phyloP scores from a whole-genome alignment of 2,329 filamentous ascomycete species.

The Trichoderma aggressivum region DNA sequence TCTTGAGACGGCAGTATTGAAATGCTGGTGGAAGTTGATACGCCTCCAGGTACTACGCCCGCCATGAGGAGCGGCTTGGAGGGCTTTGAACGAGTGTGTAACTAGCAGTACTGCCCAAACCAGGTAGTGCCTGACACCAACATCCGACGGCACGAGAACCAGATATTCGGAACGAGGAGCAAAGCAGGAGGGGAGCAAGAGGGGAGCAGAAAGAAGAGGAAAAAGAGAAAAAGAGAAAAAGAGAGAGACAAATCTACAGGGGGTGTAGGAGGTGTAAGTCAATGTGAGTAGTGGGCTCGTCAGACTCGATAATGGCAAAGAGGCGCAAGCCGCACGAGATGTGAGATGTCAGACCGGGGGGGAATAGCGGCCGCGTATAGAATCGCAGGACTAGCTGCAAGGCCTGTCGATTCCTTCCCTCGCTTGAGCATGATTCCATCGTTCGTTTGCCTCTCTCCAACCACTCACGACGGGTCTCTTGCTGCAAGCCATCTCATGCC shows the following conservation, averaged over 20 bases:
- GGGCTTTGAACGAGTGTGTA: background rate
- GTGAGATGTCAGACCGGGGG: constrained; percentile 8
- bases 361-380: background rate
- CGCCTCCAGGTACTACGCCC: background rate
- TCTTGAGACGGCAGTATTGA: background rate
- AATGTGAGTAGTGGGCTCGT: background rate
- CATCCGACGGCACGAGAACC: background rate
- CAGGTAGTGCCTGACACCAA: background rate
- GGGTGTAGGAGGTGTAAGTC: constrained; percentile 11
- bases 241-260: background rate
- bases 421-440: background rate
- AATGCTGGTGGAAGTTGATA: background rate
- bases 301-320: constrained; percentile 4
- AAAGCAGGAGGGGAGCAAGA: background rate
- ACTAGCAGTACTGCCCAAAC: background rate
- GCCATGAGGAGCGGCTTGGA: background rate
- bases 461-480: background rate
- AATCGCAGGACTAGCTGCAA: background rate
- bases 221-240: background rate
- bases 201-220: background rate
- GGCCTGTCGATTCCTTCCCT: background rate
- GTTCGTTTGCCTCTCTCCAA: background rate
- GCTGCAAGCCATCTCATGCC: background rate
- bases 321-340: constrained; percentile 15
- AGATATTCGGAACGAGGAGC: background rate